Evolutionary conservation across 2,329 filamentous ascomycete genomes (phyloP).

Genomic region (Neopestalotiopsis sp.): DNA sequence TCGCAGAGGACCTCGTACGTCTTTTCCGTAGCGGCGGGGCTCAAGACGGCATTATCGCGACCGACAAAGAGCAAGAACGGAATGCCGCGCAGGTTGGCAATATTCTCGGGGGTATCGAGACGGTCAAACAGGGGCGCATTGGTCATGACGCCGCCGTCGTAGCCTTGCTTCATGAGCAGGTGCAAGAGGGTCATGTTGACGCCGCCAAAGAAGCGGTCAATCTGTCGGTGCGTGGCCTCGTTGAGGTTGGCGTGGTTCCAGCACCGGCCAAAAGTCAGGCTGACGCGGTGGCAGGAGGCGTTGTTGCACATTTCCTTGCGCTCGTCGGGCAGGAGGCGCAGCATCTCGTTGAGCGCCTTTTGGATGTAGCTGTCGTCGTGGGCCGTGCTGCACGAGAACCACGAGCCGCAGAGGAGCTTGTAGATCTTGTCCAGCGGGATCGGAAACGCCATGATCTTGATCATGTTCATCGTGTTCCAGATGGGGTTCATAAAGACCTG

Average conservation of each 20-base stretch:
- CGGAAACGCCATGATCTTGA: constrained; percentile 57
- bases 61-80: constrained; percentile 64
- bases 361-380: constrained; percentile 55
- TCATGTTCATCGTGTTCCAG: constrained; percentile 60
- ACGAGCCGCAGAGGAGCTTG: constrained; percentile 51
- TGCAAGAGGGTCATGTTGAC: constrained; percentile 64
- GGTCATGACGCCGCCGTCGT: constrained; percentile 53
- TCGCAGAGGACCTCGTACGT: constrained; percentile 60
- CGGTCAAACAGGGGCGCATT: constrained; percentile 54
- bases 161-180: constrained; percentile 63
- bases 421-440: constrained; percentile 58
- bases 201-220: constrained; percentile 67
- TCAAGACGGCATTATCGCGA: constrained; percentile 61
- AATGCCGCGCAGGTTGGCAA: constrained; percentile 55
- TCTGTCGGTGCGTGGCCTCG: constrained; percentile 66
- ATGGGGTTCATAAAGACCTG: constrained; percentile 70
- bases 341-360: constrained; percentile 56
- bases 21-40: constrained; percentile 56
- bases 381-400: constrained; percentile 59
- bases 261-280: constrained; percentile 65
- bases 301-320: constrained; percentile 65
- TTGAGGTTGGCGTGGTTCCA: constrained; percentile 72
- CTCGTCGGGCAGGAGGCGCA: constrained; percentile 62
- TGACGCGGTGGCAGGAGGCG: constrained; percentile 64
- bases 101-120: constrained; percentile 56